Conservation (phyloP, 805 yeast species). For the Teunomyces funiuensis region DNA sequence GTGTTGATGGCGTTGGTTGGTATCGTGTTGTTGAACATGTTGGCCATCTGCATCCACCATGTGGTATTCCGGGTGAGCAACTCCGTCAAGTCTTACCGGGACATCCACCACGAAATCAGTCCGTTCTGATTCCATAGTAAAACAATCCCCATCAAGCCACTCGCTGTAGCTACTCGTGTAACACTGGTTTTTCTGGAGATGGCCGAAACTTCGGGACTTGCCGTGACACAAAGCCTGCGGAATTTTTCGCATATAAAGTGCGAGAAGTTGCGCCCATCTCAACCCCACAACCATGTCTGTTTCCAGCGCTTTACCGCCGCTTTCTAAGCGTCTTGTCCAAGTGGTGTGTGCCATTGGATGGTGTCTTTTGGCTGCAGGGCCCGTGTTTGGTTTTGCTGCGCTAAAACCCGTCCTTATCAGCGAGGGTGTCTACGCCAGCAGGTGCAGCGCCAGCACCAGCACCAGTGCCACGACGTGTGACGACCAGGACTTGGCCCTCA, state of each 20-base stretch:
- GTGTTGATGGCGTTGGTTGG: conserved; percentile 36
- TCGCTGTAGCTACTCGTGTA: no score
- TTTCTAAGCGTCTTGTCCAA: conserved; percentile 26
- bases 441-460: conserved; percentile 30
- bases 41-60: conserved; percentile 41
- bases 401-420: conserved; percentile 51
- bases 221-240: conserved; percentile 1
- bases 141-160: no score
- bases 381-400: conserved; percentile 61
- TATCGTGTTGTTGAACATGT: conserved; percentile 32
- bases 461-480: conserved; percentile 44
- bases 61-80: conserved; percentile 16
- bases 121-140: no score
- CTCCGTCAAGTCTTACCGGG: conserved; percentile 3
- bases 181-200: not conserved
- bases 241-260: not conserved
- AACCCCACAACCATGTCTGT: not conserved
- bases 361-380: conserved; percentile 59
- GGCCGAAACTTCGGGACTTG: not conserved
- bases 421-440: conserved; percentile 46
- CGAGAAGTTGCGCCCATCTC: not conserved
- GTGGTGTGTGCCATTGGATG: conserved; percentile 51
- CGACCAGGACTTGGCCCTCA: conserved; percentile 80
- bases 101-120: conserved; percentile 3
- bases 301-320: conserved; percentile 7